phyloP scores from a whole-genome alignment of 345 rosid species.

The Microcos paniculata region DNA sequence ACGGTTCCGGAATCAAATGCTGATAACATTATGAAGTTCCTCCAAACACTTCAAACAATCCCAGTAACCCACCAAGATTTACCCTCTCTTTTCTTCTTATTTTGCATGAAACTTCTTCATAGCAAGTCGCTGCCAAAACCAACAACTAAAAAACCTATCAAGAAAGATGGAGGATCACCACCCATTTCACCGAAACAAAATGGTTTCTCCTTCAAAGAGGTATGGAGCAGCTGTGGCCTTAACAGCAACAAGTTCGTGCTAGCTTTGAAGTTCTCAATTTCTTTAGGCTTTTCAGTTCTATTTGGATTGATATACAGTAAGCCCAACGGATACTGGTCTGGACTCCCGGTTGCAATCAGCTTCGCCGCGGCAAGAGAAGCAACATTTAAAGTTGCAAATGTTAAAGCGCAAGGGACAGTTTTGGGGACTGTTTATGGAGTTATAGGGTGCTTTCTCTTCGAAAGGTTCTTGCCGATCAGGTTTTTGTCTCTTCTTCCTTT shows the following conservation, averaged over 20 bases:
- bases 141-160: neutral
- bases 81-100: slow-evolving; percentile 71
- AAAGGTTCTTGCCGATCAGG: slow-evolving; percentile 61
- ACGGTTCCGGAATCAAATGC: slow-evolving; percentile 57
- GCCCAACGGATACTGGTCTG: slow-evolving; percentile 79
- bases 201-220: slow-evolving; percentile 17
- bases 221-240: slow-evolving; percentile 23
- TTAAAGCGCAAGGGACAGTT: slow-evolving; percentile 91
- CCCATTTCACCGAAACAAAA: slow-evolving; percentile 11
- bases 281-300: slow-evolving; percentile 64
- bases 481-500: slow-evolving; percentile 82
- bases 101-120: slow-evolving; percentile 63
- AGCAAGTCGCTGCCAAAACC: slow-evolving; percentile 36
- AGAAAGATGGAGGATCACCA: slow-evolving; percentile 21
- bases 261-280: slow-evolving; percentile 61
- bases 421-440: slow-evolving; percentile 89
- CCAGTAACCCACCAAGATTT: slow-evolving; percentile 52
- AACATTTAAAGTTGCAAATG: slow-evolving; percentile 72
- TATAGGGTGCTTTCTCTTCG: slow-evolving; percentile 71
- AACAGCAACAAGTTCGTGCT: slow-evolving; percentile 45
- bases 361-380: slow-evolving; percentile 66
- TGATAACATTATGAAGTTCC: slow-evolving; percentile 31
- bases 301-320: slow-evolving; percentile 74
- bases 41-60: slow-evolving; percentile 48
- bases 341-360: slow-evolving; percentile 71